Evolutionary conservation across 352 stramenopile species (phyloP), one percentile per base, ranked within the genome.

Genomic region (Phytophthora parvispora): DNA sequence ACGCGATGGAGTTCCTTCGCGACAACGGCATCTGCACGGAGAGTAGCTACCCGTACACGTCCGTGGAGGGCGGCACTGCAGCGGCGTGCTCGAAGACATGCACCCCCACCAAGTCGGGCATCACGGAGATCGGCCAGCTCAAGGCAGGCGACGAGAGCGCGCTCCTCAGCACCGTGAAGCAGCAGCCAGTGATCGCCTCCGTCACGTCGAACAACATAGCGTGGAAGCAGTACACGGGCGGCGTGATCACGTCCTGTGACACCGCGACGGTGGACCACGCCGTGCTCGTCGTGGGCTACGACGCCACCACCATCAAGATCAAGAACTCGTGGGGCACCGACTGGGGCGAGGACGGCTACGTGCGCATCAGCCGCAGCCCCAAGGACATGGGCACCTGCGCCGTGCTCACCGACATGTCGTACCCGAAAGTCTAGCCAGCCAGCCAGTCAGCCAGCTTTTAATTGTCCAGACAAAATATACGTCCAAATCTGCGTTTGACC

Each of bases 171-270:
- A 96, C 97, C 6, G 58, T 99, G n/a, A 78, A 94, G 43, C 84
- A 96, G 72, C 93, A 98, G 67, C 98, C 98, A 0, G 96, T 99
- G 9, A 91, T 94, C 27, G 89, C 99, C 18, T 97, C 96, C 1
- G 98, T 99, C 31, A 82, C 98, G 32, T 97, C 97, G 1, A 87
- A 97, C 76, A 93, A 98, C 70, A 84, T 84, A 47, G 87, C 85
- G n/a, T 99, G 99, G 81, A 98, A 99, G 87, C 98, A 99, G 67
- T 99, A 99, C 94, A 90, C 81, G 42, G 79, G 80, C 29, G 98
- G 98, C 24, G 92, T 99, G 6, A 77, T 99, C 32, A 83, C 68
- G 38, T 75, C 60, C 18, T 87, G 77, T 51, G 87, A 81, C 56
- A 89, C 91, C 56, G 80, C 87, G 34, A 85, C 93, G 24, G 89